Conservation (phyloP, 1,284 basidiomycete species). For the Singerocomus rubriflavus region DNA sequence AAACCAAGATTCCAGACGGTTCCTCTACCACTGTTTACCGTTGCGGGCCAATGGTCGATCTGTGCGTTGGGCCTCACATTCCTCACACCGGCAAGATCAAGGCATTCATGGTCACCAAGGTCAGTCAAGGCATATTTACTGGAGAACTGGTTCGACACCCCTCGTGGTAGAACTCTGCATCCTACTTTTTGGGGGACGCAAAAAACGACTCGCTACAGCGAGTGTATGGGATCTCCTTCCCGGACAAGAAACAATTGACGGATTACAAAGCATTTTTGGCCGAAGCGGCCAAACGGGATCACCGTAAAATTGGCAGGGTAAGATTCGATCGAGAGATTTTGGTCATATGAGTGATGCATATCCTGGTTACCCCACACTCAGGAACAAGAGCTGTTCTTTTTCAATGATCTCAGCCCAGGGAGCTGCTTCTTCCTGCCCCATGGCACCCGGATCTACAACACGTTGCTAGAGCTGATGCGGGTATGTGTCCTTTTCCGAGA, state of each 20-base stretch:
- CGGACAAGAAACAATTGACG: slow-evolving; percentile 92
- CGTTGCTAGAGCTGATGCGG: slow-evolving; percentile 87
- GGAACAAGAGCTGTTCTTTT: slow-evolving; percentile 99
- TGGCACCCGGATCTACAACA: slow-evolving; percentile 96
- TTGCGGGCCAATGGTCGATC: slow-evolving; percentile 97
- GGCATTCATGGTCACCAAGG: slow-evolving; percentile 93
- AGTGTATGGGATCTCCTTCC: slow-evolving; percentile 99
- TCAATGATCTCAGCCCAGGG: slow-evolving; percentile 95
- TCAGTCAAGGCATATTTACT: slow-evolving; percentile 27
- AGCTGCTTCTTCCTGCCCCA: slow-evolving; percentile 97
- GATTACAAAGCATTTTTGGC: slow-evolving; percentile 97
- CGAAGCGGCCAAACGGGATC: slow-evolving; percentile 97
- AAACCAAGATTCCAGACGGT: slow-evolving; percentile 95
- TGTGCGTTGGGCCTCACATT: slow-evolving; percentile 96
- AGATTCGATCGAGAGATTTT: slow-evolving; percentile 12
- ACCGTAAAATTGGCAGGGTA: slow-evolving; percentile 90
- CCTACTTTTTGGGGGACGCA: slow-evolving; percentile 96
- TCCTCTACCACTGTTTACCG: slow-evolving; percentile 98
- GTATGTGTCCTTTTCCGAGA: slow-evolving; percentile 44
- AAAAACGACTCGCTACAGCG: slow-evolving; percentile 96
- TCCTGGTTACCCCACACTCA: slow-evolving; percentile 28
- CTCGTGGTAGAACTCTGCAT: slow-evolving; percentile 81
- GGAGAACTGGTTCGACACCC: neutral
- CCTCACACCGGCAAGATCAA: slow-evolving; percentile 98
- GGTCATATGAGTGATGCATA: neutral